These are phyloP conservation scores for Chalciporus chontae DNA, from an alignment of 768 basidiomycete genomes.

Conservation along the genomic window DNA sequence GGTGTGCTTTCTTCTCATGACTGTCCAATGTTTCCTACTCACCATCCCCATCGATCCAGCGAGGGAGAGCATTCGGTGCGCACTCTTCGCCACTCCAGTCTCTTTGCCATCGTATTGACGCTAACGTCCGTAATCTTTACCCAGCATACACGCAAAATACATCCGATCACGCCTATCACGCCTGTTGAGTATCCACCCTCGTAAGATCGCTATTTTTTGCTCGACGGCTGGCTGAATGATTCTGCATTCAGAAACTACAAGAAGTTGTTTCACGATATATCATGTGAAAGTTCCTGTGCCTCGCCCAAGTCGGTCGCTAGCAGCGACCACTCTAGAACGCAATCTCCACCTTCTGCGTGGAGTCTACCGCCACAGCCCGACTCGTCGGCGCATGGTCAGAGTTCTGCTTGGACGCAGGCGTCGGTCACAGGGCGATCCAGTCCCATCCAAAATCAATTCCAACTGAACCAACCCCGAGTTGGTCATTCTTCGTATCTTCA, in stretches of 20 bases:
- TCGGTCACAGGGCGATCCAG: slow-evolving; percentile 30
- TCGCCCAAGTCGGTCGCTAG: slow-evolving; percentile 33
- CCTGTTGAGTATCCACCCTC: slow-evolving; percentile 32
- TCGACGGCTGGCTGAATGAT: slow-evolving; percentile 11
- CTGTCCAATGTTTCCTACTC: slow-evolving; percentile 31
- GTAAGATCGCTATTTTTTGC: slow-evolving; percentile 21
- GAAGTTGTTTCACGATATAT: slow-evolving; percentile 31
- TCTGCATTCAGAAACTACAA: slow-evolving; percentile 26
- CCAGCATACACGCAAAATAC: slow-evolving; percentile 29
- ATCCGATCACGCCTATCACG: slow-evolving; percentile 35
- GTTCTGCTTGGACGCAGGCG: slow-evolving; percentile 26
- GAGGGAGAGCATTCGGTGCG: slow-evolving; percentile 29
- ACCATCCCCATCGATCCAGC: slow-evolving; percentile 26
- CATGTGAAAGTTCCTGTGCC: slow-evolving; percentile 27
- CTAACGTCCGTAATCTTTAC: slow-evolving; percentile 14
- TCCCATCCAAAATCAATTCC: slow-evolving; percentile 34
- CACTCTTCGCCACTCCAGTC: slow-evolving; percentile 1
- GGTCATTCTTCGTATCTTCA: slow-evolving; percentile 57
- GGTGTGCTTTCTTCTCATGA: slow-evolving; percentile 36
- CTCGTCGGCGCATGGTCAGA: slow-evolving; percentile 24
- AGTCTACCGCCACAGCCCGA: slow-evolving; percentile 37
- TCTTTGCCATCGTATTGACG: not conserved
- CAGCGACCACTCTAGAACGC: slow-evolving; percentile 47
- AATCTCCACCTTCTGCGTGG: slow-evolving; percentile 44
- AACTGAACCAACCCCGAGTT: slow-evolving; percentile 47